phyloP scores from a whole-genome alignment of 2,329 filamentous ascomycete species.

The Fusarium agapanthi region DNA sequence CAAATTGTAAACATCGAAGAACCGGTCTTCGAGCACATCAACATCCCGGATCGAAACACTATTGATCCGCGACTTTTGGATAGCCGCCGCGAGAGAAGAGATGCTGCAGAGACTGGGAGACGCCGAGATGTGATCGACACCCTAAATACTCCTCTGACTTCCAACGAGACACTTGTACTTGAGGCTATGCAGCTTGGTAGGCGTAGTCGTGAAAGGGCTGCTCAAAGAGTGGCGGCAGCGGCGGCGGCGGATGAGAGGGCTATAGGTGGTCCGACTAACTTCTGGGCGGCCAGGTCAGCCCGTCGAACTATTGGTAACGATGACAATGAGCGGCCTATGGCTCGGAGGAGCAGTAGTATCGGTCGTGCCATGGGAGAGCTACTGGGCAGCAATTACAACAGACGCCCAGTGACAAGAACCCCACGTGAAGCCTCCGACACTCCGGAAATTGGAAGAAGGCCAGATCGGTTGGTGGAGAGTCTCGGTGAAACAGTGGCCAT shows the following conservation, averaged over 20 bases:
- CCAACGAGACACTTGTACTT: slow-evolving; percentile 64
- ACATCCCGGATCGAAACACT: slow-evolving; percentile 63
- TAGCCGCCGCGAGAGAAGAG: slow-evolving; percentile 53
- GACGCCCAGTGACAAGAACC: slow-evolving; percentile 47
- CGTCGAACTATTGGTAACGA: slow-evolving; percentile 32
- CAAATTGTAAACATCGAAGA: slow-evolving; percentile 75
- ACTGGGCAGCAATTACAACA: slow-evolving; percentile 47
- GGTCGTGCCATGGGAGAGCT: slow-evolving; percentile 52
- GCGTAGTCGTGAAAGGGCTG: slow-evolving; percentile 57
- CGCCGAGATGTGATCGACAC: slow-evolving; percentile 51
- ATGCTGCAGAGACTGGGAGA: slow-evolving; percentile 29
- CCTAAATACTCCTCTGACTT: slow-evolving; percentile 60
- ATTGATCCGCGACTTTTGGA: slow-evolving; percentile 64
- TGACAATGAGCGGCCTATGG: slow-evolving; percentile 43
- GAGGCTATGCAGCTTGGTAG: slow-evolving; percentile 65
- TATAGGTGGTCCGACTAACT: slow-evolving; percentile 2
- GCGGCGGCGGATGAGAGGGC: slow-evolving; percentile 26
- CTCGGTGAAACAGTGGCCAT: slow-evolving; percentile 49
- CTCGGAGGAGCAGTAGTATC: slow-evolving; percentile 50
- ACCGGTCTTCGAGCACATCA: slow-evolving; percentile 64
- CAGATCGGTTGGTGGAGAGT: slow-evolving; percentile 48
- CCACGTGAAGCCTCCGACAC: slow-evolving; percentile 42
- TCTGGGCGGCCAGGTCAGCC: slow-evolving; percentile 25
- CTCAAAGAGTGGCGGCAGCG: slow-evolving; percentile 35
- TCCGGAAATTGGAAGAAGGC: slow-evolving; percentile 30